Evolutionary conservation across 2,329 filamentous ascomycete species (phyloP).

Genomic region (Trematosphaeria pertusa): DNA sequence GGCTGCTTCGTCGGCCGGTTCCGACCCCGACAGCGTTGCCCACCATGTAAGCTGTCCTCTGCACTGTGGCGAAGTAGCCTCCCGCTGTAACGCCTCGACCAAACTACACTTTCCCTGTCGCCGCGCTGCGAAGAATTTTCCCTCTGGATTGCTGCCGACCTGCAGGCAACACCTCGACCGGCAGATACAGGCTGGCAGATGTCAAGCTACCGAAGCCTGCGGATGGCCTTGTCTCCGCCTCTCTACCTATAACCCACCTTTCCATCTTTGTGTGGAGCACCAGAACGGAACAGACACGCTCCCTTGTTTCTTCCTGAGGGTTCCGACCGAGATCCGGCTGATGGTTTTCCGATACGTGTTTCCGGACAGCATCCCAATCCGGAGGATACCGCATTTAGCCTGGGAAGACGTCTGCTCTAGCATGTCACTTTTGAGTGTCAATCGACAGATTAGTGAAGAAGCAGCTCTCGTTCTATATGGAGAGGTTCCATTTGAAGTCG

Average conservation of each 20-base stretch:
- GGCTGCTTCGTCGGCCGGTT: too few relatives aligned
- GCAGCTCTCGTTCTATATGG: slow-evolving; percentile 19
- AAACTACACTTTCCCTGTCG: too few relatives aligned
- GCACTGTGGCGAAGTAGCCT: too few relatives aligned
- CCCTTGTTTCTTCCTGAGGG: slow-evolving; percentile 20
- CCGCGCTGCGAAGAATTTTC: too few relatives aligned
- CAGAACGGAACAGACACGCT: slow-evolving; percentile 12
- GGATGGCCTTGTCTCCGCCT: slow-evolving; percentile 19
- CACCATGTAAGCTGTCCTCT: too few relatives aligned
- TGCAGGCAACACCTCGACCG: background rate
- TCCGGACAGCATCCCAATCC: slow-evolving; percentile 9
- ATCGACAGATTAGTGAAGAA: slow-evolving; percentile 20
- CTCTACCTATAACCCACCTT: slow-evolving; percentile 8
- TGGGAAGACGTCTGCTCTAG: background rate
- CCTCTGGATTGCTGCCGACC: background rate
- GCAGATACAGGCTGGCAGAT: slow-evolving; percentile 12
- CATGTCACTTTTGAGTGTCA: slow-evolving; percentile 19
- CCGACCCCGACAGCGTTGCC: too few relatives aligned
- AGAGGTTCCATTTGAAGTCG: slow-evolving; percentile 12
- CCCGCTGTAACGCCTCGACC: too few relatives aligned
- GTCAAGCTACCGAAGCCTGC: slow-evolving; percentile 22
- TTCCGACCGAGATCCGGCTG: slow-evolving; percentile 24
- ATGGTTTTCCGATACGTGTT: slow-evolving; percentile 25
- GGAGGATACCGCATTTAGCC: background rate
- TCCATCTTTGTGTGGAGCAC: slow-evolving; percentile 21